These are phyloP conservation scores for Chiua virens DNA, from an alignment of 768 basidiomycete genomes.

Conservation along the genomic window DNA sequence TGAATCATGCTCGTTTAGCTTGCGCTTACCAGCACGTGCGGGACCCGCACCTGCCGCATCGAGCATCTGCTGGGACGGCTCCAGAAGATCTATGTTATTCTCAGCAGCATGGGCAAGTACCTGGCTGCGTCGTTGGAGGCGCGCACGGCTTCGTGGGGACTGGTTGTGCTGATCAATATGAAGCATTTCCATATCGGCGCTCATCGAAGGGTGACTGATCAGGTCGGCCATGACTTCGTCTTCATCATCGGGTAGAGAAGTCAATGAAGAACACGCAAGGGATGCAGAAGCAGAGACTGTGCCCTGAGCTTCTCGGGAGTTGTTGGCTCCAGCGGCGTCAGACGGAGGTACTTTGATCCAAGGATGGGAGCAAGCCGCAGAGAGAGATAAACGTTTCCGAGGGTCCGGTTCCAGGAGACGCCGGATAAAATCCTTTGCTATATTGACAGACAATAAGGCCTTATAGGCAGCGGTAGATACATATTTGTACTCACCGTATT, in stretches of 20 bases:
- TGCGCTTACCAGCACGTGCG: constrained; percentile 38
- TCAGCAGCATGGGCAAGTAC: constrained; percentile 49
- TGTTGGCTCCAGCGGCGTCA: neutral
- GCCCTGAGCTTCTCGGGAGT: neutral
- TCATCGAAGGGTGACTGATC: constrained; percentile 28
- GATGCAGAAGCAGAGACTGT: constrained; percentile 10
- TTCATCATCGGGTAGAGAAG: constrained; percentile 23
- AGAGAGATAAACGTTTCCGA: constrained; percentile 64
- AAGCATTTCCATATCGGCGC: constrained; percentile 32
- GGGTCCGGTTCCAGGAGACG: constrained; percentile 68
- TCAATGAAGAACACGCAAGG: constrained; percentile 17
- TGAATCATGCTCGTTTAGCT: constrained; percentile 29
- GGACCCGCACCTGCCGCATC: constrained; percentile 22
- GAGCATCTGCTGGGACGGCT: constrained; percentile 62
- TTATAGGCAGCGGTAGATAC: neutral
- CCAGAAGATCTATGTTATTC: constrained; percentile 38
- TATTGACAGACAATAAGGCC: constrained; percentile 31
- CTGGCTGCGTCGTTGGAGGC: constrained; percentile 49
- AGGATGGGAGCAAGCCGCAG: constrained; percentile 65
- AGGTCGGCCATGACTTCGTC: constrained; percentile 18
- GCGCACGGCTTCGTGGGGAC: constrained; percentile 13
- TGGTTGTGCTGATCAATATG: constrained; percentile 27
- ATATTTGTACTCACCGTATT: constrained; percentile 41
- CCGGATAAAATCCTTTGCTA: constrained; percentile 67
- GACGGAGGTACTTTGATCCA: constrained; percentile 54